phyloP scores from a whole-genome alignment of 2,329 filamentous ascomycete genomes.

The Apiospora hydei region DNA sequence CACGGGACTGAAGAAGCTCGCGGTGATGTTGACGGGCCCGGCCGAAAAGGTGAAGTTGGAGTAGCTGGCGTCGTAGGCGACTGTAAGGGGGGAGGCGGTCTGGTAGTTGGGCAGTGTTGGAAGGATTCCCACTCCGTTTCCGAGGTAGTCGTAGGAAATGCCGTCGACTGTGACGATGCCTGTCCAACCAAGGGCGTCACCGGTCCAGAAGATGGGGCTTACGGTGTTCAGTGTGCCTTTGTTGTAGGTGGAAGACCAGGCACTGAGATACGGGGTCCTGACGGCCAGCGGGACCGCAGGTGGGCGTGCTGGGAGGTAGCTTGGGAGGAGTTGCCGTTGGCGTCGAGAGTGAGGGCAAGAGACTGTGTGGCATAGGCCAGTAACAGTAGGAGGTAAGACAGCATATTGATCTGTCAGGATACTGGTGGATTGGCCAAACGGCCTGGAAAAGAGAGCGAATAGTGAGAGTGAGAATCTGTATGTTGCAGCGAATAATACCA shows the following conservation, averaged over 20 bases:
- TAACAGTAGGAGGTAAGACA: not conserved
- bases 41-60: constrained; percentile 54
- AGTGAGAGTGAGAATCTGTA: not conserved
- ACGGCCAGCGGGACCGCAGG: constrained; percentile 64
- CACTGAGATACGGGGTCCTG: constrained; percentile 64
- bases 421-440: not conserved
- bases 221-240: constrained; percentile 78
- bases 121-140: constrained; percentile 52
- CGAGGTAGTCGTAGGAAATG: constrained; percentile 52
- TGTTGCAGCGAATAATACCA: not conserved
- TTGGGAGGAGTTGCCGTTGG: constrained; percentile 25
- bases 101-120: constrained; percentile 42
- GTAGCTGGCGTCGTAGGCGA: constrained; percentile 53
- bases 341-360: not conserved
- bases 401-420: not conserved
- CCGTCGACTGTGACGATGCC: constrained; percentile 54
- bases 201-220: constrained; percentile 80
- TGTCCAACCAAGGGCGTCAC: constrained; percentile 55
- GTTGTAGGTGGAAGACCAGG: constrained; percentile 69
- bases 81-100: constrained; percentile 47
- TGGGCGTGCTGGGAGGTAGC: constrained; percentile 58
- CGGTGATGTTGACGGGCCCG: constrained; percentile 45
- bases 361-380: not conserved
- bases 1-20: constrained; percentile 74
- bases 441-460: too few relatives aligned